Evolutionary conservation across 768 basidiomycete genomes (phyloP), one percentile per base, ranked within the genome.

Genomic region (Tricholoma hemisulphureum): DNA sequence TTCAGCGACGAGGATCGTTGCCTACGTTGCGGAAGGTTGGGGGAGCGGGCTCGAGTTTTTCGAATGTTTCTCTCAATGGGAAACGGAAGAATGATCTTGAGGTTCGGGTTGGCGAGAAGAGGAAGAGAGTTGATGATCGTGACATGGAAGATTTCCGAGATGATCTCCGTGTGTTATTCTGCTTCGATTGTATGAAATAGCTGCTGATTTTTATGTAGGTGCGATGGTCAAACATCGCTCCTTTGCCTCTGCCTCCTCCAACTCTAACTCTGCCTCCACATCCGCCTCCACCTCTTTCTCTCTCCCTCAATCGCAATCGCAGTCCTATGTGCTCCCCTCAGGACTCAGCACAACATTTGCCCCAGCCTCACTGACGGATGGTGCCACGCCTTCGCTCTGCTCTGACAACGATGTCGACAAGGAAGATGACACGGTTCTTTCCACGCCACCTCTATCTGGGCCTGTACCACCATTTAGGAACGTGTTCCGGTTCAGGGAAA

Each of bases 311-410:
- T 58, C 61, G 0, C 61, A 61, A 20, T 61, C 65, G 11, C 64
- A 67, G 18, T 59, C 69, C 2, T 69, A 64, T 51, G 59, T 60
- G 8, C 34, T 61, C 13, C 29, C 63, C n/a, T 59, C 63, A 9
- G 59, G 59, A 18, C 53, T 61, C 23, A 57, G n/a, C 39, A 54
- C 55, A 41, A 29, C 56, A 5, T 67, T 65, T 56, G 65, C 68
- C 41, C 62, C 71, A 18, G 58, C 65, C 6, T 67, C 71, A 28
- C 58, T 68, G 56, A 62, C 71, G 5, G 71, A 76, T 55, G 77
- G 63, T 57, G 77, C 81, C 6, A 91, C 89, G 0, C 89, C 89
- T 0, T 90, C 88, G 0, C 74, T 91, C 14, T 87, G 83, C 63
- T 91, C 89, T 3, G 89, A 91, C 65, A 86, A 88, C 57, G 87